phyloP scores from a whole-genome alignment of 2,329 filamentous ascomycete genomes.

The Helotiales sp. region DNA sequence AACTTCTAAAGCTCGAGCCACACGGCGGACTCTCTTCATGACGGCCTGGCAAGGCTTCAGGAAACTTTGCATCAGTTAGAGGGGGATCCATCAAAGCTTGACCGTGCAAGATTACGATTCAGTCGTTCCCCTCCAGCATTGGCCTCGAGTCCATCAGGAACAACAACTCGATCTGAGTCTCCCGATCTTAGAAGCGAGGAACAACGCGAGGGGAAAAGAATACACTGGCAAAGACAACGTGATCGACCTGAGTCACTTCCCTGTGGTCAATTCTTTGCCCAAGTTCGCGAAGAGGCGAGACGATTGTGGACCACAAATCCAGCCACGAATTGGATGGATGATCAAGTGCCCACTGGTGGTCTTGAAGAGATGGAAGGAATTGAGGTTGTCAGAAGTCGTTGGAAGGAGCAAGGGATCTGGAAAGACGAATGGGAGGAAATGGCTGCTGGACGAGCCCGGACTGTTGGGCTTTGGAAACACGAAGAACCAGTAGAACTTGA shows the following conservation, averaged over 20 bases:
- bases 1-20: no score
- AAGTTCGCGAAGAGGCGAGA: neutral
- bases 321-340: neutral
- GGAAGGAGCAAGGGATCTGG: neutral
- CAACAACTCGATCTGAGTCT: neutral
- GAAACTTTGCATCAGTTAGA: neutral
- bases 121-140: neutral
- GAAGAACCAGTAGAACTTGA: no score
- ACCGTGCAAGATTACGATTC: neutral
- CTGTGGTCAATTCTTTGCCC: neutral
- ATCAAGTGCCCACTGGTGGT: neutral
- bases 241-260: neutral
- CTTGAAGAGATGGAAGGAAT: neutral
- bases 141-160: neutral
- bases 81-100: neutral
- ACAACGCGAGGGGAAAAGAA: neutral
- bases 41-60: neutral
- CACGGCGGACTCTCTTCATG: neutral
- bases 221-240: neutral
- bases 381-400: neutral
- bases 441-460: neutral
- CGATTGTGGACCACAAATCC: neutral
- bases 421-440: neutral
- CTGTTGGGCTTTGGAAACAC: no score
- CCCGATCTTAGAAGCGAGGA: neutral